Evolutionary conservation across 352 stramenopile species (phyloP).

Genomic region (Pythium brachiatum): DNA sequence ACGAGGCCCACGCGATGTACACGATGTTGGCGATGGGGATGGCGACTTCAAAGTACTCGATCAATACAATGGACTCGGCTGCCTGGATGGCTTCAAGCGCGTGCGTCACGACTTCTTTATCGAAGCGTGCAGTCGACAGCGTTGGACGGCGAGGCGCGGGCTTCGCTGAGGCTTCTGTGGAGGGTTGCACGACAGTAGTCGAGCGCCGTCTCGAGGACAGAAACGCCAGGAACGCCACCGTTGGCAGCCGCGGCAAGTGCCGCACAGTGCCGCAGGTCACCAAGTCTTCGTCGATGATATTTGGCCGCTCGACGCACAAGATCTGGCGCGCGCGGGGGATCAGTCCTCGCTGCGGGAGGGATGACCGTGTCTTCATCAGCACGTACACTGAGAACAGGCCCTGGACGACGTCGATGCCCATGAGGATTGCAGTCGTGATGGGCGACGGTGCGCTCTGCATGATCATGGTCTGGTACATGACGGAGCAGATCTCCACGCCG

Average conservation of each 20-base stretch:
- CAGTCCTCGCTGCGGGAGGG: background rate
- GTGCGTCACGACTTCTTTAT: background rate
- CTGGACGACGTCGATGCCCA: slow-evolving; percentile 10
- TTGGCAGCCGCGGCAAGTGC: too few relatives aligned
- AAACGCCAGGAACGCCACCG: too few relatives aligned
- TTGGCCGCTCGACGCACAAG: background rate
- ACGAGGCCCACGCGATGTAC: slow-evolving; percentile 1
- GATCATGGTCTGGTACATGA: slow-evolving; percentile 18
- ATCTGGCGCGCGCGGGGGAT: background rate
- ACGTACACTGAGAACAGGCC: slow-evolving; percentile 3
- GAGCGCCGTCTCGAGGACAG: background rate
- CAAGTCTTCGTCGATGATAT: too few relatives aligned
- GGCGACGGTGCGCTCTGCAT: slow-evolving; percentile 9
- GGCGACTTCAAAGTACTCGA: slow-evolving; percentile 22
- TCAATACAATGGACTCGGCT: slow-evolving; percentile 8
- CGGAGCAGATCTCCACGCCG: slow-evolving; percentile 7
- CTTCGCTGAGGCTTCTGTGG: too few relatives aligned
- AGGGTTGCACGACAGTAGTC: too few relatives aligned
- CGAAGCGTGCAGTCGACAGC: background rate
- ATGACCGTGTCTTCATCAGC: slow-evolving; percentile 1
- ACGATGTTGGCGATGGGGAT: slow-evolving; percentile 6
- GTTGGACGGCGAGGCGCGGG: background rate
- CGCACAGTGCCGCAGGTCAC: background rate
- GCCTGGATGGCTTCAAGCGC: slow-evolving; percentile 1
- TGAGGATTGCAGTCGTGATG: background rate